phyloP scores from a whole-genome alignment of 257 asterid genomes.

The Echium plantagineum region DNA sequence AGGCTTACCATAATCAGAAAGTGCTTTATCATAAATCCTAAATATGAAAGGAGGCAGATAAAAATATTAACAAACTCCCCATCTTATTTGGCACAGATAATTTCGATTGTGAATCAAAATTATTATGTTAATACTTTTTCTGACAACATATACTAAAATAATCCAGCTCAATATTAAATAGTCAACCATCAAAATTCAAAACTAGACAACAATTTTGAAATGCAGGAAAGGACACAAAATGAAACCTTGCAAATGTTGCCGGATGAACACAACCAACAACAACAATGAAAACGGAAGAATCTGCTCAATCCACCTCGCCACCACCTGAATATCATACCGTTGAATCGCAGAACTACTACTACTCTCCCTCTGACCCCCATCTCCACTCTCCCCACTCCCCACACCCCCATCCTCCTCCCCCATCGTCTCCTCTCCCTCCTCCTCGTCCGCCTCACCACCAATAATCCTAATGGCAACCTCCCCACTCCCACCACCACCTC shows the following conservation, averaged over 20 bases:
- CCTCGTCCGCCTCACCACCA: slow-evolving; percentile 19
- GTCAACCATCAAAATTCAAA: background rate
- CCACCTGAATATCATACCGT: slow-evolving; percentile 70
- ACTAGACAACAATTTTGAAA: background rate
- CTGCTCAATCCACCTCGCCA: slow-evolving; percentile 88
- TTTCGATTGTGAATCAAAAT: too few species aligned
- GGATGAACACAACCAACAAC: slow-evolving; percentile 73
- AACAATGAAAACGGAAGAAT: slow-evolving; percentile 81
- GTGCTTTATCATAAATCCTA: too few species aligned
- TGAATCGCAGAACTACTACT: slow-evolving; percentile 25
- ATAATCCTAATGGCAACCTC: slow-evolving; percentile 76
- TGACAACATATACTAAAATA: too few species aligned
- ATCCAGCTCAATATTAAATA: too few species aligned
- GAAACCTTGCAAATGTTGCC: slow-evolving; percentile 86
- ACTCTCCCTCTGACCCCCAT: background rate
- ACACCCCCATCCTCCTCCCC: background rate
- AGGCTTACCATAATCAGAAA: too few species aligned
- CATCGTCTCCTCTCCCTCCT: background rate
- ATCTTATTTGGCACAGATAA: too few species aligned
- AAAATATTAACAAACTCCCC: too few species aligned
- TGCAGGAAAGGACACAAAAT: background rate
- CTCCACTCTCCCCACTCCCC: slow-evolving; percentile 27
- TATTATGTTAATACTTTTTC: too few species aligned
- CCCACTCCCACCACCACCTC: slow-evolving; percentile 23
- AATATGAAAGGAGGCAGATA: too few species aligned